Evolutionary conservation across 805 yeast genomes (phyloP).

Genomic region (Metschnikowia henanensis): DNA sequence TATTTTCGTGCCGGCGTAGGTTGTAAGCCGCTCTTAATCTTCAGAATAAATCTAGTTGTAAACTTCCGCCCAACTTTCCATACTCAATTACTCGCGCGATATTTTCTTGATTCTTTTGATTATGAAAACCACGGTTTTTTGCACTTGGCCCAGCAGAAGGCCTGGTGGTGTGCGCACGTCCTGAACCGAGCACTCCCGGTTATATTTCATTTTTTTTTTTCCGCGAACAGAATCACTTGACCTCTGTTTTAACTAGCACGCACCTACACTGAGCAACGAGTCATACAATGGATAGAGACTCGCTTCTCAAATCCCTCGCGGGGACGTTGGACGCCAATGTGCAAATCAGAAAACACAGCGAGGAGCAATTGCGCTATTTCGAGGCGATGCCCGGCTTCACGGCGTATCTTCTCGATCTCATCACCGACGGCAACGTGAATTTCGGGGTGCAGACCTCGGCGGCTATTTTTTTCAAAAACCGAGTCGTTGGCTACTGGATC

Average conservation of each 20-base stretch:
- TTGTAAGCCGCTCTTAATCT: too few relatives aligned
- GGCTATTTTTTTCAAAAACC: slow-evolving; percentile 44
- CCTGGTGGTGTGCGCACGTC: slow-evolving; percentile 12
- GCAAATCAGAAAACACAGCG: slow-evolving; percentile 52
- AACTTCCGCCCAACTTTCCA: too few relatives aligned
- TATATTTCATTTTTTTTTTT: slow-evolving; percentile 1
- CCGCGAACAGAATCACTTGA: neutral
- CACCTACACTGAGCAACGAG: too few relatives aligned
- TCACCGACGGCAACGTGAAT: slow-evolving; percentile 43
- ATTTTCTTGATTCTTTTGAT: too few relatives aligned
- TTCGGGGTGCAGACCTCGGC: slow-evolving; percentile 46
- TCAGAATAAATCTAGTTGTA: too few relatives aligned
- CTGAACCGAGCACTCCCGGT: neutral
- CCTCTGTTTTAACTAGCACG: too few relatives aligned
- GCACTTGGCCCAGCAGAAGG: too few relatives aligned
- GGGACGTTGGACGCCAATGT: slow-evolving; percentile 56
- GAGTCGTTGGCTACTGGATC: slow-evolving; percentile 40
- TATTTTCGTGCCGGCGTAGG: too few relatives aligned
- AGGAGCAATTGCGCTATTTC: slow-evolving; percentile 47
- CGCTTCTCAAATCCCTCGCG: slow-evolving; percentile 49
- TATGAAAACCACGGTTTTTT: too few relatives aligned
- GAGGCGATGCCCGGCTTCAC: slow-evolving; percentile 62
- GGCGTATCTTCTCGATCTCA: slow-evolving; percentile 49
- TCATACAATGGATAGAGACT: slow-evolving; percentile 46
- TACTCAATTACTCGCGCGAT: too few relatives aligned